Evolutionary conservation across 2,329 filamentous ascomycete genomes (phyloP).

Genomic region (Aureobasidium namibiae): DNA sequence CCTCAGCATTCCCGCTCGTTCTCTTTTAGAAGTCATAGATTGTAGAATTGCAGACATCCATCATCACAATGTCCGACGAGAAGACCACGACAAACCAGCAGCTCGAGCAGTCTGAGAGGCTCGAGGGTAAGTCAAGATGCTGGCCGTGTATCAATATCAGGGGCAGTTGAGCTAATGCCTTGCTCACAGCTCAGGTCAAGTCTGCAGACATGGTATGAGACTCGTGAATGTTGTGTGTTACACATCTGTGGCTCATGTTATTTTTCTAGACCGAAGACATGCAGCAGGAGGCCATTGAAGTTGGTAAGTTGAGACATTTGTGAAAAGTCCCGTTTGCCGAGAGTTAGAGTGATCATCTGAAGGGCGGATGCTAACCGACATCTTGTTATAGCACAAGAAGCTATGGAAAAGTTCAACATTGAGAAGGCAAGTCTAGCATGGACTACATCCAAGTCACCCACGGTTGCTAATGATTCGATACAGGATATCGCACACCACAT

Average conservation of each 20-base stretch:
- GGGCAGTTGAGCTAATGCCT: conserved; percentile 12
- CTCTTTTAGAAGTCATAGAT: neutral
- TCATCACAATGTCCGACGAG: conserved; percentile 31
- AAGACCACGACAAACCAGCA: conserved; percentile 14
- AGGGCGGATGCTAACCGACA: neutral
- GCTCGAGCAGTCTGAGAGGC: conserved; percentile 48
- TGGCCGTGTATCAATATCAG: neutral
- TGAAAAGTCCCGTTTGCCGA: neutral
- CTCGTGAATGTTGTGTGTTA: neutral
- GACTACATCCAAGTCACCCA: neutral
- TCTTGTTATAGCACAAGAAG: conserved; percentile 51
- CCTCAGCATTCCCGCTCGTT: neutral
- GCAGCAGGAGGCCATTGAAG: conserved; percentile 91
- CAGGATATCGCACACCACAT: conserved; percentile 94
- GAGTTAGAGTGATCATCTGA: neutral
- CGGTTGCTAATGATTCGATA: neutral
- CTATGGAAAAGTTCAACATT: conserved; percentile 63
- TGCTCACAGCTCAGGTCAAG: conserved; percentile 76
- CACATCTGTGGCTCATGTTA: neutral
- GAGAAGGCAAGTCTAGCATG: conserved; percentile 50
- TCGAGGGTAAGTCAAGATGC: conserved; percentile 53
- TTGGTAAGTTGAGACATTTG: conserved; percentile 56
- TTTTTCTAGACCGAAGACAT: conserved; percentile 79
- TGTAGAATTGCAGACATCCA: neutral
- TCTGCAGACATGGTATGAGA: conserved; percentile 91